Base-by-base conservation (phyloP, 495 filamentous ascomycete species). In the Platismatia glauca region DNA sequence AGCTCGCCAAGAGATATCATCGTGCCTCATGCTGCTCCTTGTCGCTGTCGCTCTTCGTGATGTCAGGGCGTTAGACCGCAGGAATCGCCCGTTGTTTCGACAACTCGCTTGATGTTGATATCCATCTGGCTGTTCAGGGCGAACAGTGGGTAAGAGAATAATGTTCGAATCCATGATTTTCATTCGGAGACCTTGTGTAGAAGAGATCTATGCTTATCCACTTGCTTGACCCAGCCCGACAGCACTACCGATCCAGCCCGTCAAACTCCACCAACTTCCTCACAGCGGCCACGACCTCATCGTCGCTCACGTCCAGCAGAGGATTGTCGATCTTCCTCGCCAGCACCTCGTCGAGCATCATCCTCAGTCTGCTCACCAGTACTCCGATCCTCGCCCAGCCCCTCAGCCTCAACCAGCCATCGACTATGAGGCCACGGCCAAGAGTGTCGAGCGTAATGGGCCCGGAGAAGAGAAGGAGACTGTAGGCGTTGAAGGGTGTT, bases 331-430 rank as follows among this genome's bases (percentile, higher is more conserved):
- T 83, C 70, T 89, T 89, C 57, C 77, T 72, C 64, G 86, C 85
- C 63, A 98, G 81, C 43, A 94, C 78, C 67, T 85, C 82, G 71
- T 98, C 95, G 18, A 98, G 78, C 85, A 97, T 88, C 55, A 82
- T 85, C 61, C 95, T 79, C 57, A 98, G 73, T 57, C 91, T 79
- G 18, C 86, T 89, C 16, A 97, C 88, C 59, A 98, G 73, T 9
- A 96, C 93, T 15, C 94, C 94, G 59, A 98, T 92, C 27, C 95
- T 79, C 4, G 95, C 95, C 94, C 95, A 97, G 4, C 94, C 94
- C 9, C 91, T 82, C 29, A 97, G 75, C 37, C 89, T 80, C 41
- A 97, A 73, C 95, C 95, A 97, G 46, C 90, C 91, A 75, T 97
- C 95, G 7, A 98, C 90, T 18, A 97, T 76, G 4, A 98, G 76